Base-by-base conservation (phyloP, 352 stramenopile species). In the Pythium aphanidermatum region DNA sequence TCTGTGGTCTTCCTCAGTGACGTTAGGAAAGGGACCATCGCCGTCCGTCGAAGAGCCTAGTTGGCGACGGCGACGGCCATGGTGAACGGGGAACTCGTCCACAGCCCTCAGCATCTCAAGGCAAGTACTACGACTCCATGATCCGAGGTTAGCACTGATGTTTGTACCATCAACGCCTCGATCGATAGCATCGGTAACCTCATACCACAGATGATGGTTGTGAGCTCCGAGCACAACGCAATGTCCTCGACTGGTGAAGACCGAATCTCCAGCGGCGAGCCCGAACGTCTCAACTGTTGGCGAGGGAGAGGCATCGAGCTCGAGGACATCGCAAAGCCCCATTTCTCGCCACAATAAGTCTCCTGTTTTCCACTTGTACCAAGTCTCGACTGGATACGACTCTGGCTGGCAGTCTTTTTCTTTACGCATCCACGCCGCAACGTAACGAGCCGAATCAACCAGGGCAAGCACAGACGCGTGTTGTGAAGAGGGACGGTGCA, bases 171-270 rank as follows among this genome's bases (percentile, higher is more conserved):
- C 27, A 3, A 6, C 1, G 17, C 8, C 20, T 8, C 24, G 23
- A 20, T 42, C 28, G 4, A 51, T 28, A 13, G 37, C 24, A 20
- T 60, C 44, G 2, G 23, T 33, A 2, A 60, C 33, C 57, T 88
- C 76, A 30, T 83, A 88, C 74, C 74, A 91, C 26, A 91, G 56
- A 24, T 80, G 65, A 48, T 91, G 70, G 5, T 81, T 64, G 37
- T 63, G 65, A 10, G 73, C 67, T 0, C 79, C 79, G 9, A 91
- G 43, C 3, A 86, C 63, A n/a, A 64, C 58, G 13, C 65, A 85
- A 38, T 80, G 66, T 9, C 77, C 75, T 32, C 71, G 75, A 7
- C 60, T 54, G 2, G 65, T 87, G 44, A 87, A 86, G 5, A 90
- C 58, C 1, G 60, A 56, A 33, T 92, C 80, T 1, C 76, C 69